A percentile compares a stretch with the other conserved stretches of the same genome.
Conservation (phyloP, 2,329 filamentous ascomycete genomes). For the Paraphaeosphaeria sporulosa region DNA sequence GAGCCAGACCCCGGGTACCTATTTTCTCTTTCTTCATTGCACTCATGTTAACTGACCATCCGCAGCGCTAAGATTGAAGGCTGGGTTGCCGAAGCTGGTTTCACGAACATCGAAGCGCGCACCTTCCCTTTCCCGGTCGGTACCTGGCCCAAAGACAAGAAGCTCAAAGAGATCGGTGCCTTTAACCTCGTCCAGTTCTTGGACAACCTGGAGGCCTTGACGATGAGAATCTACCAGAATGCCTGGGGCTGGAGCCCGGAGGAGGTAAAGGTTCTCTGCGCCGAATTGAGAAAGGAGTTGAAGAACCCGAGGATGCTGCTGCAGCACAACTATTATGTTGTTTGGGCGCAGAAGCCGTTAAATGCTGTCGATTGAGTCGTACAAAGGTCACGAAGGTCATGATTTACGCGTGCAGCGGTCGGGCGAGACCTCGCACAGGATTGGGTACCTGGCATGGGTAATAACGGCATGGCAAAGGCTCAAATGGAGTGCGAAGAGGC, state of each 20-base stretch:
- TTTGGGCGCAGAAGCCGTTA: constrained; percentile 30
- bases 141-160: constrained; percentile 37
- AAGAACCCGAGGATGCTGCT: constrained; percentile 31
- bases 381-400: background rate
- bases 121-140: constrained; percentile 31
- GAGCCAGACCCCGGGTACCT: constrained; percentile 49
- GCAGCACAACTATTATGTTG: constrained; percentile 37
- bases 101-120: constrained; percentile 29
- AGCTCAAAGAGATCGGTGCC: constrained; percentile 36
- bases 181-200: constrained; percentile 34
- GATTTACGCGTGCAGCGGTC: background rate
- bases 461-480: background rate
- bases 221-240: constrained; percentile 23
- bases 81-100: constrained; percentile 36
- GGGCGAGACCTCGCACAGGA: background rate
- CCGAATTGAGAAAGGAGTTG: constrained; percentile 28
- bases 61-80: constrained; percentile 27
- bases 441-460: background rate
- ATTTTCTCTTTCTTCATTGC: background rate
- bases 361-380: constrained; percentile 17
- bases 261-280: constrained; percentile 34
- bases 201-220: constrained; percentile 37
- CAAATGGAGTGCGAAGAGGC: background rate
- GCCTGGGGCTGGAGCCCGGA: constrained; percentile 28
- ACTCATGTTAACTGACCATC: background rate